Evolutionary conservation across 2,329 filamentous ascomycete genomes (phyloP).

Genomic region (Ramularia endophylla): DNA sequence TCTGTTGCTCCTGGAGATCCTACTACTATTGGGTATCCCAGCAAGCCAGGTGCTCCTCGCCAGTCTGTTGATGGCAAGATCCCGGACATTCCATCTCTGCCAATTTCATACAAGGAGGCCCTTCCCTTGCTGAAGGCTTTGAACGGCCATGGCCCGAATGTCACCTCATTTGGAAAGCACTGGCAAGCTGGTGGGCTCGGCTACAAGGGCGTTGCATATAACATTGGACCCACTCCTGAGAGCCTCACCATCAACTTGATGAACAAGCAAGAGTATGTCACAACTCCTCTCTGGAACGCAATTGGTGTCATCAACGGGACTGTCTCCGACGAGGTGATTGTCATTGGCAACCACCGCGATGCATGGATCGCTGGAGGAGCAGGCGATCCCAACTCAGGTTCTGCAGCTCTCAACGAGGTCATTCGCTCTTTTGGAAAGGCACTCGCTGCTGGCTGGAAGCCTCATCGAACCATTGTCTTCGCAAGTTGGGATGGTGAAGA

Average conservation of each 20-base stretch:
- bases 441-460: constrained; percentile 69
- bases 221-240: constrained; percentile 75
- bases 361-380: constrained; percentile 85
- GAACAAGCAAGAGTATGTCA: constrained; percentile 47
- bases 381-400: constrained; percentile 76
- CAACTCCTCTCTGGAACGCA: constrained; percentile 59
- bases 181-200: constrained; percentile 64
- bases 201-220: constrained; percentile 79
- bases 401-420: constrained; percentile 71
- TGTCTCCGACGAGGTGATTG: constrained; percentile 74
- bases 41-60: constrained; percentile 79
- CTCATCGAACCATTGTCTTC: constrained; percentile 84
- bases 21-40: constrained; percentile 89
- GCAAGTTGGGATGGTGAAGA: constrained; percentile 66
- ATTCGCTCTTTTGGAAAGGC: constrained; percentile 69
- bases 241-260: constrained; percentile 49
- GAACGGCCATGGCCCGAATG: constrained; percentile 79
- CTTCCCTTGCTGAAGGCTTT: constrained; percentile 82
- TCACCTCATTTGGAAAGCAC: constrained; percentile 63
- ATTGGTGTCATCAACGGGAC: constrained; percentile 89
- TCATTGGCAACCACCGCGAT: constrained; percentile 89
- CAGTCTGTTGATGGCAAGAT: constrained; percentile 63
- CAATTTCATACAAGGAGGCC: constrained; percentile 82
- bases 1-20: constrained; percentile 63
- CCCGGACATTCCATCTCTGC: constrained; percentile 82